phyloP scores from a whole-genome alignment of 805 yeast species.

The Scheffersomyces coipomensis region DNA sequence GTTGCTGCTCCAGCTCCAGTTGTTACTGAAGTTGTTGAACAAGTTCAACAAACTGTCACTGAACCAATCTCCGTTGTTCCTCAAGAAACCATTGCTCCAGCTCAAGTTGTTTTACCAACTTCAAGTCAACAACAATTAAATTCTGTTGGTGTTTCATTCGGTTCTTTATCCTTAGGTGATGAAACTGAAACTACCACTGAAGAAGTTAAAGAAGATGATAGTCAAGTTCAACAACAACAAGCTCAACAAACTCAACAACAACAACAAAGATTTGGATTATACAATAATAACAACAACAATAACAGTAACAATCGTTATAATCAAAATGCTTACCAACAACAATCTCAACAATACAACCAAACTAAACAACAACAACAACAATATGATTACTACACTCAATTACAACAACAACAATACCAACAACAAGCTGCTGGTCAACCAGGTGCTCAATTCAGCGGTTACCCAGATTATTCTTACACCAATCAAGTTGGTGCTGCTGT shows the following conservation, averaged over 20 bases:
- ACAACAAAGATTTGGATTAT: slow-evolving; percentile 15
- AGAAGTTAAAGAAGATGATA: slow-evolving; percentile 15
- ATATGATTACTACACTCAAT: slow-evolving; percentile 32
- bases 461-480: slow-evolving; percentile 43
- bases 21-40: slow-evolving; percentile 7
- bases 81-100: slow-evolving; percentile 6
- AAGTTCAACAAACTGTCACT: not conserved
- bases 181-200: slow-evolving; percentile 20
- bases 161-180: slow-evolving; percentile 52
- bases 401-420: slow-evolving; percentile 38
- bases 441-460: slow-evolving; percentile 39
- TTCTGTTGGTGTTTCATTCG: slow-evolving; percentile 61
- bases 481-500: slow-evolving; percentile 31
- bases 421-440: slow-evolving; percentile 41
- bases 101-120: slow-evolving; percentile 50
- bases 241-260: slow-evolving; percentile 21
- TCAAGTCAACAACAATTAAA: slow-evolving; percentile 43
- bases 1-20: slow-evolving; percentile 1
- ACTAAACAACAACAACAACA: slow-evolving; percentile 22
- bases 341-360: slow-evolving; percentile 17
- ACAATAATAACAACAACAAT: slow-evolving; percentile 16
- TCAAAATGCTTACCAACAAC: slow-evolving; percentile 15
- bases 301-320: slow-evolving; percentile 21
- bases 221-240: slow-evolving; percentile 11
- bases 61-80: slow-evolving; percentile 15